Evolutionary conservation across 306 rosid species (phyloP), one percentile per base, ranked within the genome.

Genomic region (Lablab purpureus): DNA sequence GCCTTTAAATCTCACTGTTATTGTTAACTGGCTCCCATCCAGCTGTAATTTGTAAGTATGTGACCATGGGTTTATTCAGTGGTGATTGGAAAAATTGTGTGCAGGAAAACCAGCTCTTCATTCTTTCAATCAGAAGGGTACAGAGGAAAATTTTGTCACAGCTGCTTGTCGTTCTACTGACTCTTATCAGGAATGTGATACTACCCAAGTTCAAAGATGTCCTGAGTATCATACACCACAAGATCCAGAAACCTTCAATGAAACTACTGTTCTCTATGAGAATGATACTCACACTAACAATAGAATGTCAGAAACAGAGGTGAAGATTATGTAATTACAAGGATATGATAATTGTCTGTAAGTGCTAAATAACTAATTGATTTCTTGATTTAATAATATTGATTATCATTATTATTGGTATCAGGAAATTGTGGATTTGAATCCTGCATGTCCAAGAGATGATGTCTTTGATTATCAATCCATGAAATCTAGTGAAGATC

Each of bases 391-490:
- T 32, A 10, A 43, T 63, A 63, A 71, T 62, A 21, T 52, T 71
- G 72, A 30, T 72, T 63, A 15, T 21, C 78, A 4, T 59, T 79
- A 54, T 69, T 65, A 67, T 78, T 77, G 69, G 70, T 82, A 80
- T 81, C 86, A 88, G 97, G 93, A 80, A 84, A 81, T 67, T 3
- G 84, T 73, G 59, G 80, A 73, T 73, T 78, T 85, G 74, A 77
- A 67, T 80, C 74, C 84, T 82, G 75, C 82, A 54, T 70, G 37
- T 49, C 65, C 73, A 32, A 25, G 58, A 30, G 85, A 77, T 70
- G 81, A 67, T 37, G 63, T 41, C 71, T 76, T 77, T 78, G 79
- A 85, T 84, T 79, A 47, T 77, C 87, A 87, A 6, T 81, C 85
- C 59, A 27, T 89, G 56, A 67, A 83, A 68, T 75, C 84, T 55